Evolutionary conservation across 2,329 filamentous ascomycete species (phyloP).

Genomic region (Corniculantispora saksenae): DNA sequence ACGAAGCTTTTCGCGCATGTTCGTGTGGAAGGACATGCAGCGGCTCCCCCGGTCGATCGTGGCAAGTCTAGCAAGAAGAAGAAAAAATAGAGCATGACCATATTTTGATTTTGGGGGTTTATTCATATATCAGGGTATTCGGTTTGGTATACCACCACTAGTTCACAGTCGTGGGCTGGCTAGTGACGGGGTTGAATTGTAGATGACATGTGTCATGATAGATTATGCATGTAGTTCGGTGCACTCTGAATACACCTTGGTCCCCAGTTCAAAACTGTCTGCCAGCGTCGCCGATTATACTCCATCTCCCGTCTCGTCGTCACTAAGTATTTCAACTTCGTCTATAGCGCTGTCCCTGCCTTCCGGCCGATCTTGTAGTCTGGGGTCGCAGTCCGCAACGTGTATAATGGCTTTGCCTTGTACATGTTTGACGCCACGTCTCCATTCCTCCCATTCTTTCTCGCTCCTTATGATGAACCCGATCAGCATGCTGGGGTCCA

Average conservation of each 20-base stretch:
- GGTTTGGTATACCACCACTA: too few species aligned
- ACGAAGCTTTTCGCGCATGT: constrained; percentile 75
- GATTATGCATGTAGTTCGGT: background rate
- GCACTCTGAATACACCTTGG: background rate
- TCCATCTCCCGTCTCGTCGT: constrained; percentile 48
- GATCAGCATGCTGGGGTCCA: constrained; percentile 98
- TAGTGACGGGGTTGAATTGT: background rate
- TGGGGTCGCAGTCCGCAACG: constrained; percentile 70
- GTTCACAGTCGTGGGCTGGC: too few species aligned
- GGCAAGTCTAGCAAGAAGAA: background rate
- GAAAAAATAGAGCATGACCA: background rate
- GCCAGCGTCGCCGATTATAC: background rate
- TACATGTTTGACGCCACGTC: constrained; percentile 69
- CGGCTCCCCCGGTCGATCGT: constrained; percentile 27
- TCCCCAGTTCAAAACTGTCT: background rate
- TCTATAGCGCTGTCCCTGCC: constrained; percentile 77
- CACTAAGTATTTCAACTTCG: constrained; percentile 86
- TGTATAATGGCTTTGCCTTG: constrained; percentile 85
- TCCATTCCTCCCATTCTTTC: constrained; percentile 83
- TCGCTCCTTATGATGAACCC: constrained; percentile 84
- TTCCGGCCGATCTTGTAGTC: constrained; percentile 48
- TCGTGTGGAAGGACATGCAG: constrained; percentile 64
- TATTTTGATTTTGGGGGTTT: too few species aligned
- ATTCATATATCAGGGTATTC: too few species aligned
- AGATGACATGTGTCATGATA: background rate